Base-by-base conservation (phyloP, 495 filamentous ascomycete genomes). In the Monascus purpureus region DNA sequence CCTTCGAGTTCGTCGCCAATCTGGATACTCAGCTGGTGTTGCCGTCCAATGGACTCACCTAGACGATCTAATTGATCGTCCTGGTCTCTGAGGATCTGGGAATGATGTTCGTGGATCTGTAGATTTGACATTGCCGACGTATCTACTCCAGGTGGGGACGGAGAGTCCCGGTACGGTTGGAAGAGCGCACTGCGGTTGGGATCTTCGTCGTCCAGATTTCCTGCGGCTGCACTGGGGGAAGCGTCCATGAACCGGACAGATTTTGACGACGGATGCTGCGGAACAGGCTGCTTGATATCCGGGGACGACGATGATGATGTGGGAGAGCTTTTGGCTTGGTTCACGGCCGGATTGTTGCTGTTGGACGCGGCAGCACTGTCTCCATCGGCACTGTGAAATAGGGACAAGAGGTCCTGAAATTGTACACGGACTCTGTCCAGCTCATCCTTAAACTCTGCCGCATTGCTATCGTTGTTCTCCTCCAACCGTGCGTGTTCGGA, bases 1-100 rank as follows among this genome's bases (percentile, higher is more conserved):
- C 73, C 74, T 38, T 97, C 90, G 15, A 97, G 63, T 65, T 97
- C 90, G 50, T 96, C 82, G 15, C 90, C 90, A 48, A 97, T 97
- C 62, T 86, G 82, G 49, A 95, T 90, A 42, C 78, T 83, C 42
- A 97, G 63, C 58, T 96, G 83, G 30, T 93, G 69, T 55, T 96
- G 90, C 29, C 88, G 75, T n/a, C 79, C 72, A 42, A 97, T 94
- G 34, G 75, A 82, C 40, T 73, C 72, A 7, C 86, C 83, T 15
- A 97, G 65, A 30, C 70, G 58, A 50, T 96, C 90, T n/a, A 97
- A 62, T 47, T 90, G 83, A 36, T 86, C 81, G 47, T 97, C 90
- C 50, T 96, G 92, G 34, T 95, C 75, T 2, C 68, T 68, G 13
- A 97, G 60, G 11, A 90, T 72, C 26, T 73, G 75, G 9, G 66